These are phyloP conservation scores for Aspergillus novoparasiticus DNA, from an alignment of 2,329 filamentous ascomycete genomes.

Conservation along the genomic window DNA sequence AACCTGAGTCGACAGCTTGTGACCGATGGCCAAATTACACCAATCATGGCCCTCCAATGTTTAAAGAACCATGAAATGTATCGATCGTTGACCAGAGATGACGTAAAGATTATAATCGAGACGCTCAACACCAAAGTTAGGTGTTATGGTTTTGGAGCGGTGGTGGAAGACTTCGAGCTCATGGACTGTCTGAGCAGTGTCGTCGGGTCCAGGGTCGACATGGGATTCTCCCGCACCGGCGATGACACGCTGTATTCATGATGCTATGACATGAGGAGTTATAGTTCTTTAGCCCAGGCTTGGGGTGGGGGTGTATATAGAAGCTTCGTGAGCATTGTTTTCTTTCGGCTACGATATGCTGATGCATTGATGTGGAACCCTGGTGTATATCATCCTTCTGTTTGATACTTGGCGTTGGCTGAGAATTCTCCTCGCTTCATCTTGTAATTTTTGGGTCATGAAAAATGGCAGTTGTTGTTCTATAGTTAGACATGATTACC, in stretches of 20 bases:
- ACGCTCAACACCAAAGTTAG: constrained; percentile 79
- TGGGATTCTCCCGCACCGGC: constrained; percentile 24
- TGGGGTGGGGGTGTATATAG: constrained; percentile 8
- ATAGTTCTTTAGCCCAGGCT: background rate
- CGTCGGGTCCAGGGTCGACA: constrained; percentile 50
- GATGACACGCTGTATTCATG: constrained; percentile 40
- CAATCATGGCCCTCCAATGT: constrained; percentile 91
- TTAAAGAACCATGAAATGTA: constrained; percentile 73
- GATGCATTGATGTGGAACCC: background rate
- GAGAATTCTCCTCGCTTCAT: background rate
- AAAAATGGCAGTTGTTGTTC: background rate
- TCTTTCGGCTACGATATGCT: background rate
- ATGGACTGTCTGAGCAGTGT: constrained; percentile 74
- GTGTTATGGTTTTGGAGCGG: constrained; percentile 82
- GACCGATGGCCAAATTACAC: constrained; percentile 81
- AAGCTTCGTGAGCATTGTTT: constrained; percentile 9
- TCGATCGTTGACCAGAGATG: constrained; percentile 63
- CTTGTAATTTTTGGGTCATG: background rate
- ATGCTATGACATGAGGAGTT: constrained; percentile 7
- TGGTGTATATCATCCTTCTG: background rate
- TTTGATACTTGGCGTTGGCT: background rate
- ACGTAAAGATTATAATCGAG: constrained; percentile 72
- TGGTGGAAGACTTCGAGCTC: constrained; percentile 68
- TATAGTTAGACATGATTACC: background rate
- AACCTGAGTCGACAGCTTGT: constrained; percentile 82